Percentiles rank a stretch among this genome's conserved stretches.
Evolutionary conservation across 495 filamentous ascomycete species (phyloP).

Genomic region (Tetracladium setigerum): DNA sequence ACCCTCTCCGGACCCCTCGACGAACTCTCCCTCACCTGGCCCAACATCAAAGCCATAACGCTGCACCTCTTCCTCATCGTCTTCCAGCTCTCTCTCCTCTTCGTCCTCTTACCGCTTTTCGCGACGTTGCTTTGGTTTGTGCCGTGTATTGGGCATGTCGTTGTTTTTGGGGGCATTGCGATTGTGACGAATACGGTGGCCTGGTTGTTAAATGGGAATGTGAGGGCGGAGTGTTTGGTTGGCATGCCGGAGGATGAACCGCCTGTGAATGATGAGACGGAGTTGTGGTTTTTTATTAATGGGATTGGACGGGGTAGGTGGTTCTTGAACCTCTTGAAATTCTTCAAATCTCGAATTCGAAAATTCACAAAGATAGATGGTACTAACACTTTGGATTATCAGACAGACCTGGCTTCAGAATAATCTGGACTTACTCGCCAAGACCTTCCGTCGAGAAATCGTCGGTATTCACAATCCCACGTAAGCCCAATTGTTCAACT

Average conservation of each 20-base stretch:
- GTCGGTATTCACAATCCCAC: constrained; percentile 76
- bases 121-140: constrained; percentile 38
- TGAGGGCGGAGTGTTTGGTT: constrained; percentile 9
- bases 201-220: constrained; percentile 7
- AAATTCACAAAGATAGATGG: not conserved
- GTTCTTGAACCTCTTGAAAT: not conserved
- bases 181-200: not conserved
- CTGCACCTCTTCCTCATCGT: constrained; percentile 41
- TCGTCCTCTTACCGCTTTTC: constrained; percentile 17
- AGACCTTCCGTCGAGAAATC: constrained; percentile 66
- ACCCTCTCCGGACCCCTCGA: constrained; percentile 5
- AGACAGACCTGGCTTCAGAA: constrained; percentile 53
- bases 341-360: no score
- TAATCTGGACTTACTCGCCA: constrained; percentile 61
- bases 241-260: constrained; percentile 30
- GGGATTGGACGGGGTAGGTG: constrained; percentile 38
- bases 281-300: constrained; percentile 69
- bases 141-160: constrained; percentile 16
- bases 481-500: not conserved
- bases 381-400: constrained; percentile 10
- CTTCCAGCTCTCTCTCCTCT: constrained; percentile 36
- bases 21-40: constrained; percentile 25
- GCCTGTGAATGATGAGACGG: constrained; percentile 30
- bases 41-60: constrained; percentile 42
- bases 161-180: constrained; percentile 29